A percentile compares a stretch with the other conserved stretches of the same genome.
Conservation (phyloP, 768 basidiomycete species). For the Amanita rubescens region DNA sequence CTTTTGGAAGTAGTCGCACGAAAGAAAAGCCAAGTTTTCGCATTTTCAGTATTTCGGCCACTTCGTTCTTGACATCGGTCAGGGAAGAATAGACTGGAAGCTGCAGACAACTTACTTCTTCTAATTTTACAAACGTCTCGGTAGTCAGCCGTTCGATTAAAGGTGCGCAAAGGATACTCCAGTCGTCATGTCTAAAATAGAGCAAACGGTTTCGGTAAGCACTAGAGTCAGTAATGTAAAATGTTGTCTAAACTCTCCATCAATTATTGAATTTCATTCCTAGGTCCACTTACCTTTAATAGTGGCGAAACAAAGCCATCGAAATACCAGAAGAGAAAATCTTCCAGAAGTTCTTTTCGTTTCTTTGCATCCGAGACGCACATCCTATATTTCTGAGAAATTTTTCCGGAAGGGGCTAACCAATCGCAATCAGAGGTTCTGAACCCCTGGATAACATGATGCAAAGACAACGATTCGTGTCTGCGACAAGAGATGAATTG, state of each 20-base stretch:
- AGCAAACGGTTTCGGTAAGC: constrained; percentile 76
- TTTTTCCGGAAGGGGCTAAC: constrained; percentile 45
- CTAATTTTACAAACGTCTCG: constrained; percentile 63
- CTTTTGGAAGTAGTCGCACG: constrained; percentile 87
- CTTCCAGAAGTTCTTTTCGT: constrained; percentile 73
- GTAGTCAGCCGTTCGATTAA: constrained; percentile 66
- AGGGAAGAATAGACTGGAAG: not conserved
- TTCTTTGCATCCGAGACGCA: constrained; percentile 65
- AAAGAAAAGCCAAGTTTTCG: constrained; percentile 78
- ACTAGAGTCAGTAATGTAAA: constrained; percentile 90
- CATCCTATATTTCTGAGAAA: constrained; percentile 37
- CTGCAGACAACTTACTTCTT: constrained; percentile 38
- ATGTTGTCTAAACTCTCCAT: constrained; percentile 62
- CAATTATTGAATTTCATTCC: not conserved
- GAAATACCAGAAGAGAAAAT: constrained; percentile 94
- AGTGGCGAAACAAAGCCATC: constrained; percentile 77
- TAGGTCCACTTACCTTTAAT: constrained; percentile 49
- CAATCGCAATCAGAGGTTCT: constrained; percentile 72
- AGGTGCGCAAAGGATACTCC: constrained; percentile 78
- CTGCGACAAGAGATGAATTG: constrained; percentile 68
- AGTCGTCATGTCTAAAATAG: constrained; percentile 94
- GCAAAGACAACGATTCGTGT: constrained; percentile 76
- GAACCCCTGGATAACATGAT: constrained; percentile 71
- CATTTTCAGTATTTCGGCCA: constrained; percentile 57
- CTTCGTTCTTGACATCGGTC: constrained; percentile 43